Percentiles rank a stretch among this genome's conserved stretches.
These are phyloP conservation scores for Pholiota conissans DNA, from an alignment of 768 basidiomycete species.

Conservation along the genomic window DNA sequence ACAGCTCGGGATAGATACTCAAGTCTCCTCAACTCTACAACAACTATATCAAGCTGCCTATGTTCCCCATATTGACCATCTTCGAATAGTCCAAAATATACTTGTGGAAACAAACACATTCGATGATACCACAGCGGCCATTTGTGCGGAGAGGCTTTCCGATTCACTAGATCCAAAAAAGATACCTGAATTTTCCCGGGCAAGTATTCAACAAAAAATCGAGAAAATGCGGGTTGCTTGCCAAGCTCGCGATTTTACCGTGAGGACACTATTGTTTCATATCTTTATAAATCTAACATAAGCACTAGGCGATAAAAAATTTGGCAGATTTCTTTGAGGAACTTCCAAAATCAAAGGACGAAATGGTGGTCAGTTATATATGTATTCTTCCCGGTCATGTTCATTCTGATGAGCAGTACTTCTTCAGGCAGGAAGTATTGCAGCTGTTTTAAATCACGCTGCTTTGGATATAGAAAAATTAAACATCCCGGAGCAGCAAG, in stretches of 20 bases:
- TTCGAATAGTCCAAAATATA: not conserved
- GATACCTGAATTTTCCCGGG: not conserved
- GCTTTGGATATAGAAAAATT: not conserved
- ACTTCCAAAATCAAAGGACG: not conserved
- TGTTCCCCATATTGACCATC: not conserved
- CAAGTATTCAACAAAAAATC: not conserved
- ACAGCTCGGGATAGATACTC: not conserved
- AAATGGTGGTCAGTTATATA: not conserved
- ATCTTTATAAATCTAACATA: not conserved
- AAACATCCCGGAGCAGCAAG: not conserved
- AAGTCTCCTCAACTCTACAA: not conserved
- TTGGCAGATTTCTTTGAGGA: not conserved
- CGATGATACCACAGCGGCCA: not conserved
- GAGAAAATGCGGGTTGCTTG: not conserved
- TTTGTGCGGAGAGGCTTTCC: not conserved
- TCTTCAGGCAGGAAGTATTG: not conserved
- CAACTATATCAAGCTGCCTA: not conserved
- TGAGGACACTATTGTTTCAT: not conserved
- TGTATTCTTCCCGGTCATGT: not conserved
- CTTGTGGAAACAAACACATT: not conserved
- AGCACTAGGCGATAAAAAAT: not conserved
- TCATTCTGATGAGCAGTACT: not conserved
- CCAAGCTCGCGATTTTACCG: not conserved
- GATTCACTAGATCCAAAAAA: not conserved
- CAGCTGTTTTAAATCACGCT: not conserved